phyloP scores from a whole-genome alignment of 164 flowering plant genomes.

The Piper longum region DNA sequence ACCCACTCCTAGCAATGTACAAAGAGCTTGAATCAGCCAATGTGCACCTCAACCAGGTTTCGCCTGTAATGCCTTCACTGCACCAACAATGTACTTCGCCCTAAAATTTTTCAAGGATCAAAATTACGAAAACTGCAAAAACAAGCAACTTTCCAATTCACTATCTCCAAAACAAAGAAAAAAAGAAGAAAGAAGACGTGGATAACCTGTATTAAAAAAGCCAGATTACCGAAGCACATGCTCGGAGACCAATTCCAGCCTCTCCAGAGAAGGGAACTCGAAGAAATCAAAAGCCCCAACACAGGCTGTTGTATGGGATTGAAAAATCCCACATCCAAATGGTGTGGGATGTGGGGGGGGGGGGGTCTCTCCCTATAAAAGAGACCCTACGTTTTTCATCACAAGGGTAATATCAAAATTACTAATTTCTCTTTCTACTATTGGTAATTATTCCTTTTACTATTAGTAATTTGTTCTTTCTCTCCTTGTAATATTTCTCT shows the following conservation, averaged over 20 bases:
- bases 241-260: slow-evolving; percentile 49
- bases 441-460: too few relatives aligned
- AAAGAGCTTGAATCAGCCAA: slow-evolving; percentile 70
- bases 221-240: slow-evolving; percentile 68
- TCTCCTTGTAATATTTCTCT: too few relatives aligned
- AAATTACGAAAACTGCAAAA: background rate
- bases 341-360: too few relatives aligned
- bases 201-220: slow-evolving; percentile 85
- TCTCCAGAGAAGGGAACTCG: slow-evolving; percentile 65
- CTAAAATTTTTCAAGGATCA: slow-evolving; percentile 17
- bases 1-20: slow-evolving; percentile 82
- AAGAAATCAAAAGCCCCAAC: slow-evolving; percentile 61
- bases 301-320: too few relatives aligned
- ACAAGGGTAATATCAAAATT: too few relatives aligned
- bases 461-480: too few relatives aligned
- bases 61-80: slow-evolving; percentile 47
- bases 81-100: slow-evolving; percentile 67
- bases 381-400: too few relatives aligned
- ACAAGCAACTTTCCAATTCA: background rate
- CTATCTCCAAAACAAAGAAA: background rate
- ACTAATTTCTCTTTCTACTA: too few relatives aligned
- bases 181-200: background rate
- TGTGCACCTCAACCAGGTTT: slow-evolving; percentile 71
- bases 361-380: too few relatives aligned
- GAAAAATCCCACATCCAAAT: too few relatives aligned